Evolutionary conservation across 441 rosid genomes (phyloP).

Genomic region (Populus hybrid): DNA sequence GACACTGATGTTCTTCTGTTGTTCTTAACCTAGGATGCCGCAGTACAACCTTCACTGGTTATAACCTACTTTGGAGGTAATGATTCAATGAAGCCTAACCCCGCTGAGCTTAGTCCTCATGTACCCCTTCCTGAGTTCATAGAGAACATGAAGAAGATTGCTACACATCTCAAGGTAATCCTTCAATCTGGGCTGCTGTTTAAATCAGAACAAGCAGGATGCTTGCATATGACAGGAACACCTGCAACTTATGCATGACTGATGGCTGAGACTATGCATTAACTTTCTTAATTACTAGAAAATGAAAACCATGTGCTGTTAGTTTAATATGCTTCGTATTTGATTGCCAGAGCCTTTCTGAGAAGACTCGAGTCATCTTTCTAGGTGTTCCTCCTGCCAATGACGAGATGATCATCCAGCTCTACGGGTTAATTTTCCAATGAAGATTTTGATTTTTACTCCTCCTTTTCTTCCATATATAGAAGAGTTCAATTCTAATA

Average conservation of each 20-base stretch:
- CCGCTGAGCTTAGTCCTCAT: constrained; percentile 55
- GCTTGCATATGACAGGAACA: neutral
- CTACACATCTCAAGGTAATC: constrained; percentile 60
- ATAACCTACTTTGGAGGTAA: constrained; percentile 90
- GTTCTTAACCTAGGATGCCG: constrained; percentile 41
- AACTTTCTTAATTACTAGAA: no score
- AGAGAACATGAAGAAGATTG: constrained; percentile 73
- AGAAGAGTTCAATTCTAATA: neutral
- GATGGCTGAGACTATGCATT: neutral
- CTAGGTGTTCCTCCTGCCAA: constrained; percentile 71
- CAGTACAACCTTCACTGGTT: constrained; percentile 63
- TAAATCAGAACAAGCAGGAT: no score
- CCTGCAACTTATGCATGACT: neutral
- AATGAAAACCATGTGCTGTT: neutral
- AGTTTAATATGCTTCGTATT: neutral
- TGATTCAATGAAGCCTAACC: constrained; percentile 53
- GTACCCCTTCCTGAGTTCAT: constrained; percentile 66
- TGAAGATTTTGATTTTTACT: neutral
- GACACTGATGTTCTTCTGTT: neutral
- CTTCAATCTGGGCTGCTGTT: neutral
- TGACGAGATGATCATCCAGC: constrained; percentile 33
- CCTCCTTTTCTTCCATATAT: neutral
- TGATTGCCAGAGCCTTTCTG: constrained; percentile 63
- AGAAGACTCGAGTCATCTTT: constrained; percentile 57
- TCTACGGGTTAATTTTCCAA: constrained; percentile 21